Conservation (phyloP, 352 stramenopile genomes). For the Phytophthora tentaculata region DNA sequence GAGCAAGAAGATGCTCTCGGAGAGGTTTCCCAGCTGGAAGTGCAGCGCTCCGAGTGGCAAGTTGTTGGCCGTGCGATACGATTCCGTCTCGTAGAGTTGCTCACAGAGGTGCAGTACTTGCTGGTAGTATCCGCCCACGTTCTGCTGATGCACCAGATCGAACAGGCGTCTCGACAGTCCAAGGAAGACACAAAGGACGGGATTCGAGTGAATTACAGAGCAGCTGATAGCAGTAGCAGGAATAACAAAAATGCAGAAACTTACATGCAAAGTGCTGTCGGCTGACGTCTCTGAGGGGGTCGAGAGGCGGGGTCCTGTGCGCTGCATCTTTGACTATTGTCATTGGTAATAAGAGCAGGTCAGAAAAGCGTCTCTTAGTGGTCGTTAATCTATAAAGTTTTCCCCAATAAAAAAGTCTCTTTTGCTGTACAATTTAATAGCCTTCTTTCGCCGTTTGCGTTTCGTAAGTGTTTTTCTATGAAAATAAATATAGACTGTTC, state of each 20-base stretch:
- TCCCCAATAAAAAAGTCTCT: too few species aligned
- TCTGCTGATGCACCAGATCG: slow-evolving; percentile 83
- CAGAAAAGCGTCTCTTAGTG: too few species aligned
- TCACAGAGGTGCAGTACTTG: slow-evolving; percentile 86
- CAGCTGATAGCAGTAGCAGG: slow-evolving; percentile 2
- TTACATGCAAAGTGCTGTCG: slow-evolving; percentile 75
- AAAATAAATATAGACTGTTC: too few species aligned
- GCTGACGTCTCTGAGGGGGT: slow-evolving; percentile 47
- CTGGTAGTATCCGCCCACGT: slow-evolving; percentile 89
- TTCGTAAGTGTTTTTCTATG: too few species aligned
- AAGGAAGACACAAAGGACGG: background rate
- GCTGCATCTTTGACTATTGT: too few species aligned
- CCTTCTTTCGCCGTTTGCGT: too few species aligned
- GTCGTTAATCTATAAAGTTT: too few species aligned
- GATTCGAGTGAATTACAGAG: slow-evolving; percentile 15
- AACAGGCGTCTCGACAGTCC: slow-evolving; percentile 53
- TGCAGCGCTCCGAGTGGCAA: slow-evolving; percentile 93
- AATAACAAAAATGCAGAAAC: slow-evolving; percentile 19
- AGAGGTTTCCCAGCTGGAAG: slow-evolving; percentile 94
- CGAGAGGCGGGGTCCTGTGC: too few species aligned
- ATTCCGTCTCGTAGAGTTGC: slow-evolving; percentile 88
- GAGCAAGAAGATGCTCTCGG: slow-evolving; percentile 94
- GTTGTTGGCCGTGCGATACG: slow-evolving; percentile 91
- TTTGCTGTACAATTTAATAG: too few species aligned
- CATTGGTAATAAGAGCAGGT: too few species aligned